These are phyloP conservation scores for Xanthoceras sorbifolium DNA, from an alignment of 345 rosid species.

Conservation along the genomic window DNA sequence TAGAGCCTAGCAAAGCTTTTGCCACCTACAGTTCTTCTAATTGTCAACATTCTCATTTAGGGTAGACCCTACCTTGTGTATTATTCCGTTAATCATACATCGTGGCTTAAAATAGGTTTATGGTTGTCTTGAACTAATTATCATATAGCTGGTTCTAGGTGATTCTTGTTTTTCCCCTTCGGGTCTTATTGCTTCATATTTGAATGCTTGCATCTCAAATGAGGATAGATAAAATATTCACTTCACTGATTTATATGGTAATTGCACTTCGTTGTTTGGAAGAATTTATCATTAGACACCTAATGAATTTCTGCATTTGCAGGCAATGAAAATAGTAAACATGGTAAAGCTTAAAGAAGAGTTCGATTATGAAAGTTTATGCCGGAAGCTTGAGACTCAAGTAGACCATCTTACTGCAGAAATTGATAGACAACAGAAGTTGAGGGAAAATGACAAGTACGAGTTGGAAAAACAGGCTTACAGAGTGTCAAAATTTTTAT, in stretches of 20 bases:
- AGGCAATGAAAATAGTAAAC: constrained; percentile 98
- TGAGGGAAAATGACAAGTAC: constrained; percentile 57
- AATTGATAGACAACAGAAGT: constrained; percentile 74
- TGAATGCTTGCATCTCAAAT: constrained; percentile 3
- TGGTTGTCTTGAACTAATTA: background rate
- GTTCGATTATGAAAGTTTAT: constrained; percentile 87
- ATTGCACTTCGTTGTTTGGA: background rate
- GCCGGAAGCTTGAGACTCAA: constrained; percentile 80
- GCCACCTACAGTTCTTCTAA: background rate
- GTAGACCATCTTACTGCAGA: constrained; percentile 87
- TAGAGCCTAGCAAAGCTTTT: background rate
- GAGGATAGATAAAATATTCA: background rate
- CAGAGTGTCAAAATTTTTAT: constrained; percentile 52
- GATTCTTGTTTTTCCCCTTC: background rate
- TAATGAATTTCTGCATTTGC: constrained; percentile 34
- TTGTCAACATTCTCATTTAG: background rate
- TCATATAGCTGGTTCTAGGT: background rate
- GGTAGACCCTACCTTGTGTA: background rate
- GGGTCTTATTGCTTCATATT: constrained; percentile 8
- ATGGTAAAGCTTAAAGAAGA: constrained; percentile 92
- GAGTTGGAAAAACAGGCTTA: constrained; percentile 58
- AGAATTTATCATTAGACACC: background rate
- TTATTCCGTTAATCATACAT: background rate
- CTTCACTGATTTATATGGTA: background rate
- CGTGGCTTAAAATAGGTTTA: background rate